Percentiles rank a stretch among this genome's conserved stretches.
Evolutionary conservation across 164 flowering plant genomes (phyloP).

Genomic region (Cinnamomum chago): DNA sequence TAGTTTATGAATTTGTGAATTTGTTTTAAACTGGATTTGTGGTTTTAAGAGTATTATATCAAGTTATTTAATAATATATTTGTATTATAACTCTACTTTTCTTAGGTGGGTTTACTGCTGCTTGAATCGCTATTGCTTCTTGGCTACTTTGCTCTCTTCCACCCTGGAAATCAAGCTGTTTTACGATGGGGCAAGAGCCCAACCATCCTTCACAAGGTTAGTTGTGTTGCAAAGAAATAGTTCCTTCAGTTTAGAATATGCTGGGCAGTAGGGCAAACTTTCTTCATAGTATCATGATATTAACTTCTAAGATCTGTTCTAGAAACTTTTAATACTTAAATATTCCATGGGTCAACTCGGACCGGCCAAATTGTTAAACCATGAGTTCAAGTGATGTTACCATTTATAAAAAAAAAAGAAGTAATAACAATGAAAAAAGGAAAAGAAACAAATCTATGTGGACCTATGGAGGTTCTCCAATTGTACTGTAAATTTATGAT

Average conservation of each 20-base stretch:
- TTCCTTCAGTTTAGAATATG: background rate
- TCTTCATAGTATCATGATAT: no score
- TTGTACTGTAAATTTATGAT: no score
- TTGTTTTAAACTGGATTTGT: background rate
- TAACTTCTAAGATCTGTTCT: no score
- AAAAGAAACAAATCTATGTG: no score
- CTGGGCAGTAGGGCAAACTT: no score
- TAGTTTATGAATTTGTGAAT: background rate
- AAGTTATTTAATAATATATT: slow-evolving; percentile 2
- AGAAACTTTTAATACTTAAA: no score
- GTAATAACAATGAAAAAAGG: no score
- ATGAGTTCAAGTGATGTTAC: no score
- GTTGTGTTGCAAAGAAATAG: slow-evolving; percentile 6
- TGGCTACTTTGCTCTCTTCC: slow-evolving; percentile 79
- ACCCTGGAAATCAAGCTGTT: slow-evolving; percentile 86
- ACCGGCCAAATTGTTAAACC: no score
- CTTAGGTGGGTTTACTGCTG: slow-evolving; percentile 74
- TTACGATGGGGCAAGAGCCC: slow-evolving; percentile 95
- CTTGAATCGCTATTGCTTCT: slow-evolving; percentile 75
- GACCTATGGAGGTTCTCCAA: background rate
- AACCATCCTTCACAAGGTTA: slow-evolving; percentile 93
- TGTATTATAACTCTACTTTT: slow-evolving; percentile 9
- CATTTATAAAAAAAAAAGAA: no score
- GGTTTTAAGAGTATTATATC: background rate
- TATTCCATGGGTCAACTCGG: no score